These are phyloP conservation scores for Carex myosuroides DNA, from an alignment of 176 grass and related monocot species.

Conservation along the genomic window DNA sequence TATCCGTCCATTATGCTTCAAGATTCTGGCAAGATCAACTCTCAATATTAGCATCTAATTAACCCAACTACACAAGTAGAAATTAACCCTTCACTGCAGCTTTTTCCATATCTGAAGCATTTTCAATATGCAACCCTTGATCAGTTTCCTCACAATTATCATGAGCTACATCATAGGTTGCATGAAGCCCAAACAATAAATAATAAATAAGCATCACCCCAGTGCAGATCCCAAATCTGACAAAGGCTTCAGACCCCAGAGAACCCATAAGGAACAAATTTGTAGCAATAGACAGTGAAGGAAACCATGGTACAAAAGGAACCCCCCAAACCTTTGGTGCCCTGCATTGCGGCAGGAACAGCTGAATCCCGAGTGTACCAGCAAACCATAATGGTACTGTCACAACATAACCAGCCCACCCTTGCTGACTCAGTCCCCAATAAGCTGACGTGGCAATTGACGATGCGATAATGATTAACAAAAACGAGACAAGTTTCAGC, in stretches of 20 bases:
- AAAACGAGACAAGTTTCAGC: constrained; percentile 27
- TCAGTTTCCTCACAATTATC: constrained; percentile 14
- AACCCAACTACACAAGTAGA: neutral
- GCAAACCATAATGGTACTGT: constrained; percentile 58
- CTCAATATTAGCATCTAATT: neutral
- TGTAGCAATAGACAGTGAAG: constrained; percentile 86
- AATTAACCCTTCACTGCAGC: neutral
- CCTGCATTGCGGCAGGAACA: constrained; percentile 45
- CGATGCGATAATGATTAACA: constrained; percentile 38
- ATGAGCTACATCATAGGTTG: constrained; percentile 84
- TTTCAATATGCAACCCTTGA: neutral
- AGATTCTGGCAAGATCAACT: neutral
- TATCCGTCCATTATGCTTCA: neutral
- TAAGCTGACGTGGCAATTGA: constrained; percentile 60
- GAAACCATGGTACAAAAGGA: constrained; percentile 84
- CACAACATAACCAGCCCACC: constrained; percentile 51
- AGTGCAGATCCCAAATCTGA: constrained; percentile 62
- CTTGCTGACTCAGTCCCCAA: constrained; percentile 45
- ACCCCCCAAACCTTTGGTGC: constrained; percentile 81
- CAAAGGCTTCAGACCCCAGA: constrained; percentile 55
- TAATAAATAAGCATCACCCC: constrained; percentile 83
- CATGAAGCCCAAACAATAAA: constrained; percentile 72
- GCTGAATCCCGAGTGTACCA: constrained; percentile 60
- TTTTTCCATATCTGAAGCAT: constrained; percentile 41
- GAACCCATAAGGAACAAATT: constrained; percentile 98